A percentile compares a stretch with the other conserved stretches of the same genome.
phyloP scores from a whole-genome alignment of 2,329 filamentous ascomycete genomes.

The Blumeria hordei region DNA sequence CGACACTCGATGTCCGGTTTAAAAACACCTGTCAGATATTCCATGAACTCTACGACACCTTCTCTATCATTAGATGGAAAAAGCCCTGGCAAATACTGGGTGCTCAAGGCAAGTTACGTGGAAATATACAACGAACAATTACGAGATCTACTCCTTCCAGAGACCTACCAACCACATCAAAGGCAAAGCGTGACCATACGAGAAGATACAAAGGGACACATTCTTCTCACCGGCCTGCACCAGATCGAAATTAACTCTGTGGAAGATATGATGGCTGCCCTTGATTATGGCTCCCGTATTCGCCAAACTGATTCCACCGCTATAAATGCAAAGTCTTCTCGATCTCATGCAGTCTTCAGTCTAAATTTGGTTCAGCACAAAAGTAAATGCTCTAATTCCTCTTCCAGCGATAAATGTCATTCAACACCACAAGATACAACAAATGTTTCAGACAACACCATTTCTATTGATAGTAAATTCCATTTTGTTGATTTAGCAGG shows the following conservation, averaged over 20 bases:
- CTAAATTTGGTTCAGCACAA: slow-evolving; percentile 80
- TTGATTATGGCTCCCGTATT: slow-evolving; percentile 83
- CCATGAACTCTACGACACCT: slow-evolving; percentile 19
- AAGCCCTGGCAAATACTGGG: slow-evolving; percentile 51
- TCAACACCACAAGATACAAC: slow-evolving; percentile 70
- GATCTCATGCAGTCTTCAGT: slow-evolving; percentile 92
- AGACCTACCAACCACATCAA: slow-evolving; percentile 43
- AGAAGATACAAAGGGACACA: slow-evolving; percentile 84
- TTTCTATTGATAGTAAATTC: slow-evolving; percentile 92
- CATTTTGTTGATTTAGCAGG: slow-evolving; percentile 96
- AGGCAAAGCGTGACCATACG: slow-evolving; percentile 68
- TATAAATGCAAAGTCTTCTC: slow-evolving; percentile 91
- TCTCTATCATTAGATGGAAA: slow-evolving; percentile 4
- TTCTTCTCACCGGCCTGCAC: slow-evolving; percentile 71
- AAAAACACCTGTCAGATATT: slow-evolving; percentile 58
- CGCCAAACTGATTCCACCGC: slow-evolving; percentile 92
- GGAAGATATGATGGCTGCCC: slow-evolving; percentile 68
- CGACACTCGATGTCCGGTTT: slow-evolving; percentile 54
- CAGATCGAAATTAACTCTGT: slow-evolving; percentile 77
- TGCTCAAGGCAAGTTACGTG: slow-evolving; percentile 80
- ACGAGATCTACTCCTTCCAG: slow-evolving; percentile 67
- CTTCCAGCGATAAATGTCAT: slow-evolving; percentile 53
- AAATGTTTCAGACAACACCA: slow-evolving; percentile 39
- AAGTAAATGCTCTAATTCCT: slow-evolving; percentile 25
- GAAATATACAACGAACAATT: slow-evolving; percentile 97